phyloP scores from a whole-genome alignment of 1,139 yeast genomes.

The Candida sp. region DNA sequence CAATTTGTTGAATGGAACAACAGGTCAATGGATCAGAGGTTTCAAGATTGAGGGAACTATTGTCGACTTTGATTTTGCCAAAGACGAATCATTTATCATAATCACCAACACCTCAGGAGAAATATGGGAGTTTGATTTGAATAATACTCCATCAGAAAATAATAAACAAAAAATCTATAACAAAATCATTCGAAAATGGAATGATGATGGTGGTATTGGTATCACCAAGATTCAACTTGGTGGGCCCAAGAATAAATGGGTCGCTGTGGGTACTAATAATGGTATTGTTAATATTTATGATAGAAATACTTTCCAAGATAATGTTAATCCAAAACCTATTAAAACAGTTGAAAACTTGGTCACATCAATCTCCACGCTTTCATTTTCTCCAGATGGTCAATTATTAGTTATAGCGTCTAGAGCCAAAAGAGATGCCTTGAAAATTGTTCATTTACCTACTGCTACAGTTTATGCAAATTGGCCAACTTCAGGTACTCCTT shows the following conservation, averaged over 20 bases:
- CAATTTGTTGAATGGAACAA: slow-evolving; percentile 67
- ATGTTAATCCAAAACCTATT: slow-evolving; percentile 39
- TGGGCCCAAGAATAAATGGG: slow-evolving; percentile 74
- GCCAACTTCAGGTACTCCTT: slow-evolving; percentile 97
- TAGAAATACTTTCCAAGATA: slow-evolving; percentile 26
- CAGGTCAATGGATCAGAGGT: slow-evolving; percentile 85
- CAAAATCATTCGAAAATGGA: slow-evolving; percentile 67
- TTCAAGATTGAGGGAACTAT: slow-evolving; percentile 85
- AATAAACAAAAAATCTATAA: slow-evolving; percentile 11
- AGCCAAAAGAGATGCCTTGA: slow-evolving; percentile 81
- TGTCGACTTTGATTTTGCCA: slow-evolving; percentile 73
- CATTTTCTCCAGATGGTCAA: slow-evolving; percentile 88
- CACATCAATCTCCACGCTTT: slow-evolving; percentile 72
- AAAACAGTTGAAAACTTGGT: slow-evolving; percentile 75
- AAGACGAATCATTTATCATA: slow-evolving; percentile 51
- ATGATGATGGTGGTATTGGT: slow-evolving; percentile 83
- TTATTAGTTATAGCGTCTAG: slow-evolving; percentile 81
- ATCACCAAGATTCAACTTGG: slow-evolving; percentile 79
- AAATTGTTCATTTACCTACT: slow-evolving; percentile 84
- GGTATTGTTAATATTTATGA: slow-evolving; percentile 93
- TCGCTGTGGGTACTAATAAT: slow-evolving; percentile 84
- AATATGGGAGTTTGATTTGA: slow-evolving; percentile 80
- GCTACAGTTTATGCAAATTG: slow-evolving; percentile 88
- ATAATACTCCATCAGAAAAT: slow-evolving; percentile 7
- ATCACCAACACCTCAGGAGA: slow-evolving; percentile 82